Evolutionary conservation across 306 rosid genomes (phyloP), one percentile per base, ranked within the genome.

Genomic region (Inga leiocalycina): DNA sequence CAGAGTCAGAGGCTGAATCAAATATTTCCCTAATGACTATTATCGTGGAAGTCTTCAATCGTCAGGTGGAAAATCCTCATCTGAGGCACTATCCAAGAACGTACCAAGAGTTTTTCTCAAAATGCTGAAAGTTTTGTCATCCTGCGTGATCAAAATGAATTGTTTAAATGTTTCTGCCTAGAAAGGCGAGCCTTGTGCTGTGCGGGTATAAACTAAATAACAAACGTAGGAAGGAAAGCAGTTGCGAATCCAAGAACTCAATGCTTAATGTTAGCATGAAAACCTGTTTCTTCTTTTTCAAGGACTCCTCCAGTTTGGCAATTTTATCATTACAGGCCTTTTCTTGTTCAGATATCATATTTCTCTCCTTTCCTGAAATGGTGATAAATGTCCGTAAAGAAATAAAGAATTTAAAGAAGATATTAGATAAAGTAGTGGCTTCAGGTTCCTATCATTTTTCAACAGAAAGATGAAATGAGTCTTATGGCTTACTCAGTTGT

Each of bases 201-300:
- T 75, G 68, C 54, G 51, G 5, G 54, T 75, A 22, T 35, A 44
- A 69, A 52, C 46, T 54, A 15, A 54, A 19, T 20, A 76, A 72
- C 66, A 67, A 67, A 56, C 43, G 54, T 39, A 77, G 8, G 11
- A 71, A 24, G 74, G 32, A 79, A 71, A 52, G 74, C 49, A 43
- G 59, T 76, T 34, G 49, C 71, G 19, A 74, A 52, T 48, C 11
- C 74, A 68, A 43, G 46, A 88, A 81, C 62, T 22, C 17, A 19
- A 80, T 75, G 80, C 68, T 37, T 61, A 65, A 22, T 22, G 22
- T 59, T 59, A n/a, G 66, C 66, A 56, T 56, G 2, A 10, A 45
- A 85, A 91, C 99, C 97, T 91, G 89, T 80, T 91, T 94, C 90
- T 96, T 96, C 92, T 86, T 94, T 87, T 89, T 92, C 90, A 94